Evolutionary conservation across 306 rosid genomes (phyloP).

Genomic region (Alnus glutinosa): DNA sequence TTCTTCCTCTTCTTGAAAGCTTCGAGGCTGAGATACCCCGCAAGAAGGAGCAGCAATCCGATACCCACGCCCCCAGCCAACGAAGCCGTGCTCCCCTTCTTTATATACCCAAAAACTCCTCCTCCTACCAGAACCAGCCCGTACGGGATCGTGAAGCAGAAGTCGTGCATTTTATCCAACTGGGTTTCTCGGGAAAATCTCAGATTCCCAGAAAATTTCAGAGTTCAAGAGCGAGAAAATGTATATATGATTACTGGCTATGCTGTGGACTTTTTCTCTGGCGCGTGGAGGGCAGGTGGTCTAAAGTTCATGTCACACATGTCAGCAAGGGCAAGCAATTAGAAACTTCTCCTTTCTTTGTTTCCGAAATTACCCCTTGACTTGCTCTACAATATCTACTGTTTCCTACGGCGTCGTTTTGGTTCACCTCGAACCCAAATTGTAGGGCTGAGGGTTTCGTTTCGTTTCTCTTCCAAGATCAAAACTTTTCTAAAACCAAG

Average conservation of each 20-base stretch:
- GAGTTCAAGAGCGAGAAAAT: background rate
- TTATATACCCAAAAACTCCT: conserved; percentile 48
- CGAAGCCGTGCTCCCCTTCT: conserved; percentile 57
- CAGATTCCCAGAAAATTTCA: conserved; percentile 19
- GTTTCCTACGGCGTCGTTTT: background rate
- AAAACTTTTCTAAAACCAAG: background rate
- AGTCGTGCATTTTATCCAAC: conserved; percentile 49
- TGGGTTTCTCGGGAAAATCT: conserved; percentile 29
- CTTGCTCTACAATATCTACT: background rate
- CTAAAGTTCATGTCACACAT: background rate
- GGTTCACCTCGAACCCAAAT: background rate
- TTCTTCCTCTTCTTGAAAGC: conserved; percentile 59
- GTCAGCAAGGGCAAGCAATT: background rate
- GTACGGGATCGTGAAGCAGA: conserved; percentile 68
- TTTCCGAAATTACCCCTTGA: background rate
- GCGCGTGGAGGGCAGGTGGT: conserved; percentile 30
- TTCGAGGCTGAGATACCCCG: conserved; percentile 53
- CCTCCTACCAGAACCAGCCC: conserved; percentile 49
- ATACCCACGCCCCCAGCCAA: conserved; percentile 52
- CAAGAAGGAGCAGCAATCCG: conserved; percentile 50
- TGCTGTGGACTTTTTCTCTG: conserved; percentile 1
- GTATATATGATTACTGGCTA: background rate
- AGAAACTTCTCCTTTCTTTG: background rate
- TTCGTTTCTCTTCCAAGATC: background rate
- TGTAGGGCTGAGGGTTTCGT: background rate